phyloP scores from a whole-genome alignment of 2,329 filamentous ascomycete species.

The Ceratocystis papillata region DNA sequence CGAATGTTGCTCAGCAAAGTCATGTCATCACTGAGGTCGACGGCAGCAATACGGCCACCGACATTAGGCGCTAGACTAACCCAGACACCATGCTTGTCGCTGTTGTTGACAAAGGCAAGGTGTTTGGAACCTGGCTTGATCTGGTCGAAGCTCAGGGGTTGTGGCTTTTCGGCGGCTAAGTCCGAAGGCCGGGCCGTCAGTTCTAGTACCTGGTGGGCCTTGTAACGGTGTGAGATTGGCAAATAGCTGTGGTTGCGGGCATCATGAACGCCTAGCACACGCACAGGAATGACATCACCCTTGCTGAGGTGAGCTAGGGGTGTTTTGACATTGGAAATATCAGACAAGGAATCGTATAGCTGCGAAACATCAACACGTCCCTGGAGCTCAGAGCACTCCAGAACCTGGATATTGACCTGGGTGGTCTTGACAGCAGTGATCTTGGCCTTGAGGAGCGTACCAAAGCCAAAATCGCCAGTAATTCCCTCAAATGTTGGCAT shows the following conservation, averaged over 20 bases:
- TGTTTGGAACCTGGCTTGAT: slow-evolving; percentile 61
- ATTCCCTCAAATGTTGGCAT: slow-evolving; percentile 28
- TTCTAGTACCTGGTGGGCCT: slow-evolving; percentile 73
- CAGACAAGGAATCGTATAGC: slow-evolving; percentile 76
- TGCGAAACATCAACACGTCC: slow-evolving; percentile 92
- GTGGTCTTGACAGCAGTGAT: slow-evolving; percentile 81
- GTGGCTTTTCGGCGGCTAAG: slow-evolving; percentile 37
- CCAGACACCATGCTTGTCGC: slow-evolving; percentile 71
- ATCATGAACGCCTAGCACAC: slow-evolving; percentile 78
- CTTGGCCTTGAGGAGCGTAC: slow-evolving; percentile 62
- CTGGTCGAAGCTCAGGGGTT: slow-evolving; percentile 58
- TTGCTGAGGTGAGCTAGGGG: slow-evolving; percentile 52
- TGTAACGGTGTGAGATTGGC: slow-evolving; percentile 76
- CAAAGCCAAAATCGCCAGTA: slow-evolving; percentile 62
- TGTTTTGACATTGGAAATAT: slow-evolving; percentile 70
- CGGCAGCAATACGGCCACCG: slow-evolving; percentile 67
- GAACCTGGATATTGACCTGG: slow-evolving; percentile 81
- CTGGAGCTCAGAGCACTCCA: slow-evolving; percentile 61
- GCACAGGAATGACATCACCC: slow-evolving; percentile 61
- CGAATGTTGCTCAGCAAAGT: slow-evolving; percentile 65
- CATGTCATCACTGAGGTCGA: slow-evolving; percentile 81
- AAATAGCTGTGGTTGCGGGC: slow-evolving; percentile 83
- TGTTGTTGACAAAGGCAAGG: slow-evolving; percentile 84
- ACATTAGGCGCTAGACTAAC: slow-evolving; percentile 82
- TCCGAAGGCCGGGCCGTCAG: slow-evolving; percentile 69